Evolutionary conservation across 805 yeast species (phyloP), one percentile per base, ranked within the genome.

Genomic region (Kregervanrija delftensis): DNA sequence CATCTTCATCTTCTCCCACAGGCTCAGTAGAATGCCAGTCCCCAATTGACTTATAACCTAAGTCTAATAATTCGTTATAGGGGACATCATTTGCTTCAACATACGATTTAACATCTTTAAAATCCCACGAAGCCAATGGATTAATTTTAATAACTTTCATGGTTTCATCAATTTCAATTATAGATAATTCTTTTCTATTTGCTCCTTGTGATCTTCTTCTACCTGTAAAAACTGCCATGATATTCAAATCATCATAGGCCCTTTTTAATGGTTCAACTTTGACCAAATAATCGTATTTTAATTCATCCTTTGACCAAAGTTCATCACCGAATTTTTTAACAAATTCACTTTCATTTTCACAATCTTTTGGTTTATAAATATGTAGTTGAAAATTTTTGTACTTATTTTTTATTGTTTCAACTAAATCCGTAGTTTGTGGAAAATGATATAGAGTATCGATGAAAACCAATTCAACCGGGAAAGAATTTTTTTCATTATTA

Each of bases 11-110:
- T 38, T 85, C 96, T 8, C 68, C 74, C 10, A 87, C 95, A 2
- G 98, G 97, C 30, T 67, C 79, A 0, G 98, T 91, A 1, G 96
- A 86, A 63, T 91, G 98, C 77, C 90, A 91, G 63, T 91, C 98
- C 1, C 98, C 98, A 12, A 91, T 77, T 0, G 96, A 86, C 57
- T 88, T 82, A 65, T 90, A 91, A 0, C 97, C 97, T 45, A 80
- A 67, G 63, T 89, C 91, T 33, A 91, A 67, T 32, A 91, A 70
- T 49, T 77, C 88, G 59, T 91, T 91, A 66, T 85, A 87, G 3
- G 97, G 96, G 11, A 90, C 96, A 11, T 76, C 54, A 60, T 88
- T 67, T 33, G 69, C 72, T 47, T 81, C 80, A 48, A 90, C 74
- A 63, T 91, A 91, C 2, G 58, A 51, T 49, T 79, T 73, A 16